Conservation (phyloP, 78 protist species). For the Acrasis kona region DNA sequence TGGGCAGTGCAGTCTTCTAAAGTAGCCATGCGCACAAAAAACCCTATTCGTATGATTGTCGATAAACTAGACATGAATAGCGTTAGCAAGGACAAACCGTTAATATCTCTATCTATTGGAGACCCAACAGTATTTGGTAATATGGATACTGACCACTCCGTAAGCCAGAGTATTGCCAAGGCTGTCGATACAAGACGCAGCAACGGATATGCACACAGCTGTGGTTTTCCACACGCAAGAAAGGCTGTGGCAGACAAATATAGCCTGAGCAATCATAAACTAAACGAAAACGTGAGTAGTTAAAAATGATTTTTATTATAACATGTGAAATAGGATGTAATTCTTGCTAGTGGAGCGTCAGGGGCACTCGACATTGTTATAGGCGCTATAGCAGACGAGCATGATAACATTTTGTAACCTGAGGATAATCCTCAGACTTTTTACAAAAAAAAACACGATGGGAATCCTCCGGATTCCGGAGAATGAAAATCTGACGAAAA, state of each 20-base stretch:
- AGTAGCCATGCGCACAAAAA: slow-evolving; percentile 39
- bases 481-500: no score
- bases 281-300: slow-evolving; percentile 68
- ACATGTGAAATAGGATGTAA: slow-evolving; percentile 28
- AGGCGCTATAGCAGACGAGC: slow-evolving; percentile 35
- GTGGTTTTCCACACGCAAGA: slow-evolving; percentile 40
- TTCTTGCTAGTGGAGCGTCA: slow-evolving; percentile 68
- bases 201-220: slow-evolving; percentile 73
- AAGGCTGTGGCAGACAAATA: slow-evolving; percentile 32
- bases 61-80: slow-evolving; percentile 42
- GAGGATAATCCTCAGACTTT: no score
- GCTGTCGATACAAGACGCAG: background rate
- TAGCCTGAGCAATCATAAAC: background rate
- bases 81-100: slow-evolving; percentile 57
- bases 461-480: no score
- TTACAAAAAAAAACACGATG: no score
- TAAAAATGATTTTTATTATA: slow-evolving; percentile 44
- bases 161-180: background rate
- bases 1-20: slow-evolving; percentile 26
- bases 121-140: slow-evolving; percentile 86
- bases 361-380: slow-evolving; percentile 84
- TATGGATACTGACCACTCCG: slow-evolving; percentile 11
- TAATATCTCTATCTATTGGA: slow-evolving; percentile 66
- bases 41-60: slow-evolving; percentile 76
- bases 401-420: slow-evolving; percentile 72